Base-by-base conservation (phyloP, 2,329 filamentous ascomycete species). In the Aureobasidium mangrovei region DNA sequence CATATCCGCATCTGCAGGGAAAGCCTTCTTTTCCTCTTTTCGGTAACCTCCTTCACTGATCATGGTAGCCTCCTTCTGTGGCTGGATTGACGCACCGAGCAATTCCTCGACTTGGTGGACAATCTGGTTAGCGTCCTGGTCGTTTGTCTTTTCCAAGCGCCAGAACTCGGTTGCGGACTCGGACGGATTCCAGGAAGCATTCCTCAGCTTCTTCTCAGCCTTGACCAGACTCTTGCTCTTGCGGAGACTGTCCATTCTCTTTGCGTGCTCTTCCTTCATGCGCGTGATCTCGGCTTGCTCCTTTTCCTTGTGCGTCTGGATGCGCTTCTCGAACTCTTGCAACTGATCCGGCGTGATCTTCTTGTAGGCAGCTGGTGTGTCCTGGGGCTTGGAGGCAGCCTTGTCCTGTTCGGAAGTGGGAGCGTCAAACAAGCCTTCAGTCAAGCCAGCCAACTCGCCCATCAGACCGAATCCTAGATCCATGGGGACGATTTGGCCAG, bases 211-310 rank as follows among this genome's bases (percentile, higher is more conserved):
- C 61, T 84, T 80, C 69, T 96, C 91, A 1, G 88, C 86, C 55
- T 81, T 76, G 61, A 82, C 84, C 47, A 95, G 76, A 0, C 83
- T 70, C 6, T 85, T 85, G 53, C 82, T 83, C 54, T 82, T 84
- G 53, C 81, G 80, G 67, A 84, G 85, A 62, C 95, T 80, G 60
- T 84, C 85, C 72, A 97, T 79, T 55, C 84, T 80, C 63, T 82
- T 82, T 2, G 82, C 83, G 67, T 98, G 91, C 29, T 85, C 81
- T 33, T 80, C 80, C 69, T 89, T 88, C 80, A 97, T 84, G 61
- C 82, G 83, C 61, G 91, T 86, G 54, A 97, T 89, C 63, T 97
- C 91, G 1, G 81, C 81, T 57, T 87, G 82, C 48, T 88, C 86
- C 29, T 86, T 80, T 7, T 81, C 78, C 8, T 93, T 78, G 64